phyloP scores from a whole-genome alignment of 139 green algal genomes.

The Zygnema circumcarinatum region DNA sequence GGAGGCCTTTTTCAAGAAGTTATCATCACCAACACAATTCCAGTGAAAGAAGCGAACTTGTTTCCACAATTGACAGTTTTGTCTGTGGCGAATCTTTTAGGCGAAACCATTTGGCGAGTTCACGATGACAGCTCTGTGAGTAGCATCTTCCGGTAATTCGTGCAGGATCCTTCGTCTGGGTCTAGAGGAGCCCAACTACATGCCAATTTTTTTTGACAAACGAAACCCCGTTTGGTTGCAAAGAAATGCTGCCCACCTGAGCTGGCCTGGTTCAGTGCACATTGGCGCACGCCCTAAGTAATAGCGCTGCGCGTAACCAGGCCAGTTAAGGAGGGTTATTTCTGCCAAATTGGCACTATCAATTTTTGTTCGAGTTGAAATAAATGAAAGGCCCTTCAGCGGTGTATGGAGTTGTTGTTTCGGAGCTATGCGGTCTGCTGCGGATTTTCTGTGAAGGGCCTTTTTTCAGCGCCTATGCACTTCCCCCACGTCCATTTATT shows the following conservation, averaged over 20 bases:
- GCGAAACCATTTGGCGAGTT: slow-evolving; percentile 98
- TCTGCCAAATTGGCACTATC: neutral
- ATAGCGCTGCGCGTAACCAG: neutral
- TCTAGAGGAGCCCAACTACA: too few species aligned
- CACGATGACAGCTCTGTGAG: slow-evolving; percentile 81
- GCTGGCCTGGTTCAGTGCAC: neutral
- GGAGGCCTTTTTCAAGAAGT: slow-evolving; percentile 87
- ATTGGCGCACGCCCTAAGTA: neutral
- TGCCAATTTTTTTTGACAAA: too few species aligned
- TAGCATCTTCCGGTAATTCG: slow-evolving; percentile 47
- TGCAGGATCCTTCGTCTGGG: neutral
- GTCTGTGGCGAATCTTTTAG: slow-evolving; percentile 93
- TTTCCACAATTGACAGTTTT: slow-evolving; percentile 98
- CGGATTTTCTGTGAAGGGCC: too few species aligned
- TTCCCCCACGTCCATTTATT: too few species aligned
- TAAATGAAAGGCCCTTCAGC: too few species aligned
- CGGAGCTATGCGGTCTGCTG: too few species aligned
- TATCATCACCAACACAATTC: slow-evolving; percentile 99
- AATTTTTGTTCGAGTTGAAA: neutral
- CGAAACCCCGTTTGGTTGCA: too few species aligned
- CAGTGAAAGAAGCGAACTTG: slow-evolving; percentile 72
- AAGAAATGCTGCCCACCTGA: too few species aligned
- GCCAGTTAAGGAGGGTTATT: neutral
- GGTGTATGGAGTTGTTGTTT: too few species aligned
- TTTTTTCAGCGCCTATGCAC: too few species aligned